phyloP scores from a whole-genome alignment of 208 protist species.

The Naegleria fowleri region DNA sequence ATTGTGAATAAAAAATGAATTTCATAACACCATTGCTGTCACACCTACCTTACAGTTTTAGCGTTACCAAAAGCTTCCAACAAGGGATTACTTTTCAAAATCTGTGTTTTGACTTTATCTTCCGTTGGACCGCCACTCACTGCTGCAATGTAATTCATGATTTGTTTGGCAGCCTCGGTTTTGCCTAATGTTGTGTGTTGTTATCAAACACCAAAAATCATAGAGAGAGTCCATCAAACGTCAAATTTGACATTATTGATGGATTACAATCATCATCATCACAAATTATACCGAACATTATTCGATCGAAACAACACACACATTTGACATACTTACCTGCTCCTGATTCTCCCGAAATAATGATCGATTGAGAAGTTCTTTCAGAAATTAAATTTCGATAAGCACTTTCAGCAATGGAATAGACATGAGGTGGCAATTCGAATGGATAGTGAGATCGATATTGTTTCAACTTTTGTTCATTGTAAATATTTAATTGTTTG shows the following conservation, averaged over 20 bases:
- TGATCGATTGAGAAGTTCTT: not conserved
- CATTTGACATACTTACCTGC: not conserved
- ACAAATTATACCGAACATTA: too few relatives aligned
- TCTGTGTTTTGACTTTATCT: conserved; percentile 76
- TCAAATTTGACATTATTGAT: too few relatives aligned
- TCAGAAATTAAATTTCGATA: not conserved
- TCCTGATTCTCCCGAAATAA: conserved; percentile 4
- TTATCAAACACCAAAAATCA: not conserved
- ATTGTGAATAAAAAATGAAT: too few relatives aligned
- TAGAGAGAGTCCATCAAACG: too few relatives aligned
- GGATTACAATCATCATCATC: too few relatives aligned
- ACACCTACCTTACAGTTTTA: conserved; percentile 63
- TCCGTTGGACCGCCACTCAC: conserved; percentile 62
- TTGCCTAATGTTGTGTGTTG: conserved; percentile 59
- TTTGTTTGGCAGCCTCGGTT: conserved; percentile 89
- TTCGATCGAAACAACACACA: too few relatives aligned
- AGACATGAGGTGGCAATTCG: conserved; percentile 13
- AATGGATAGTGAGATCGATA: not conserved
- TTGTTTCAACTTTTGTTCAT: not conserved
- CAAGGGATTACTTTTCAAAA: conserved; percentile 78
- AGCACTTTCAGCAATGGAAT: conserved; percentile 18
- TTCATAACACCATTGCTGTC: too few relatives aligned
- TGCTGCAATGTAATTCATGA: conserved; percentile 85
- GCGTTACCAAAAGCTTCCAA: conserved; percentile 83
- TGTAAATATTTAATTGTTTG: conserved; percentile 25